Conservation (phyloP, 768 basidiomycete genomes). For the Mycena maculata region DNA sequence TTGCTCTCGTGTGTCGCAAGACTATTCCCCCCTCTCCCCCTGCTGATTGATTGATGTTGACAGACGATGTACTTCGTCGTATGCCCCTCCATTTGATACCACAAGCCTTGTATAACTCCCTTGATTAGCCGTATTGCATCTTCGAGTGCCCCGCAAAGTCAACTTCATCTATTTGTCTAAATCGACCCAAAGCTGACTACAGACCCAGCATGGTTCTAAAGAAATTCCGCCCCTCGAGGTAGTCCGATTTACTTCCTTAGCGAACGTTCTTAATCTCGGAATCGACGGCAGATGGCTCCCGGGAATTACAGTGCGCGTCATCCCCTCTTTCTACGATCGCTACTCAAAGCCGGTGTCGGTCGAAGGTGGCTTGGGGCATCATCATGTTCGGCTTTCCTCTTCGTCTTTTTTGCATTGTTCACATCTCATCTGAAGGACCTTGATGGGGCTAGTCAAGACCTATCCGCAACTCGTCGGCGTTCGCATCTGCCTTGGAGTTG, state of each 20-base stretch:
- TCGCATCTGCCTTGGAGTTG: slow-evolving; percentile 69
- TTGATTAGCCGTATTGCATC: slow-evolving; percentile 64
- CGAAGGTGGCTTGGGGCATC: slow-evolving; percentile 71
- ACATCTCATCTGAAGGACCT: slow-evolving; percentile 47
- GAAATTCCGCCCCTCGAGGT: slow-evolving; percentile 73
- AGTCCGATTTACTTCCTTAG: slow-evolving; percentile 20
- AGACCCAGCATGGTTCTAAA: slow-evolving; percentile 65
- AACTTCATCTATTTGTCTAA: slow-evolving; percentile 20
- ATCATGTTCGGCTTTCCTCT: slow-evolving; percentile 72
- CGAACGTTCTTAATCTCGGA: no score
- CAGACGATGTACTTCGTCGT: slow-evolving; percentile 84
- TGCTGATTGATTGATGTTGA: not conserved
- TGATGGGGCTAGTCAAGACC: slow-evolving; percentile 79
- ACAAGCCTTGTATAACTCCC: slow-evolving; percentile 11
- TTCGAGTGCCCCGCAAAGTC: slow-evolving; percentile 82
- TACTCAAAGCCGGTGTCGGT: slow-evolving; percentile 1
- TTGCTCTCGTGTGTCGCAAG: slow-evolving; percentile 62
- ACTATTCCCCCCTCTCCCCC: not conserved
- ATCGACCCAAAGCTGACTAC: slow-evolving; percentile 25
- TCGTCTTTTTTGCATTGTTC: not conserved
- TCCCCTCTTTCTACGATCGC: not conserved
- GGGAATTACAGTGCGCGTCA: slow-evolving; percentile 63
- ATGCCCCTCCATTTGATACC: slow-evolving; percentile 34
- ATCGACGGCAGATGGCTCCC: slow-evolving; percentile 65
- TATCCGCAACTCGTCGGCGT: slow-evolving; percentile 71